Evolutionary conservation across 1,139 yeast species (phyloP).

Genomic region (Nakaseomyces delphensis): DNA sequence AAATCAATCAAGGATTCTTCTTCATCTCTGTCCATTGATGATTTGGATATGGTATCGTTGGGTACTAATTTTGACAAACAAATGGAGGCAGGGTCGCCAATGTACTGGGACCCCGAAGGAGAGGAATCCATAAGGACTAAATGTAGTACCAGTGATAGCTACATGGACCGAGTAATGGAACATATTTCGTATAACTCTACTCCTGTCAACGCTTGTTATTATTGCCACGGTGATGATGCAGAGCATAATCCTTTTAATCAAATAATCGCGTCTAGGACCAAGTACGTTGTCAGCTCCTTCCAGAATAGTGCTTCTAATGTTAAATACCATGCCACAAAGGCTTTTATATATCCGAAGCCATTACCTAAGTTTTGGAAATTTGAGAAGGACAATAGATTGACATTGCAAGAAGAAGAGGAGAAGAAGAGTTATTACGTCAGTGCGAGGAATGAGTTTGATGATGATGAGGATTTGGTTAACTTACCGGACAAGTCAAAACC

Average conservation of each 20-base stretch:
- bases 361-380: slow-evolving; percentile 30
- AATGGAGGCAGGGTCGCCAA: slow-evolving; percentile 25
- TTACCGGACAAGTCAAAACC: neutral
- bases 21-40: slow-evolving; percentile 21
- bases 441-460: slow-evolving; percentile 4
- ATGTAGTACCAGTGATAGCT: neutral
- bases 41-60: slow-evolving; percentile 25
- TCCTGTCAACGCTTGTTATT: neutral
- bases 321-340: slow-evolving; percentile 20
- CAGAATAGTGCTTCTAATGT: slow-evolving; percentile 23
- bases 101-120: slow-evolving; percentile 23
- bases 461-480: slow-evolving; percentile 3
- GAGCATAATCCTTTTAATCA: slow-evolving; percentile 5
- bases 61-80: slow-evolving; percentile 24
- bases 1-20: slow-evolving; percentile 8
- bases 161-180: slow-evolving; percentile 7
- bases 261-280: slow-evolving; percentile 12
- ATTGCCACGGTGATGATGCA: neutral
- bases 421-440: slow-evolving; percentile 7
- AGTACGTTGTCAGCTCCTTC: slow-evolving; percentile 20
- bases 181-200: slow-evolving; percentile 5
- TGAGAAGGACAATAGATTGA: slow-evolving; percentile 24
- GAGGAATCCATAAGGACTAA: slow-evolving; percentile 11
- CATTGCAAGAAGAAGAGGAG: slow-evolving; percentile 9
- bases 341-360: slow-evolving; percentile 29